Base-by-base conservation (phyloP, 768 basidiomycete genomes). In the Harrya chromipes region DNA sequence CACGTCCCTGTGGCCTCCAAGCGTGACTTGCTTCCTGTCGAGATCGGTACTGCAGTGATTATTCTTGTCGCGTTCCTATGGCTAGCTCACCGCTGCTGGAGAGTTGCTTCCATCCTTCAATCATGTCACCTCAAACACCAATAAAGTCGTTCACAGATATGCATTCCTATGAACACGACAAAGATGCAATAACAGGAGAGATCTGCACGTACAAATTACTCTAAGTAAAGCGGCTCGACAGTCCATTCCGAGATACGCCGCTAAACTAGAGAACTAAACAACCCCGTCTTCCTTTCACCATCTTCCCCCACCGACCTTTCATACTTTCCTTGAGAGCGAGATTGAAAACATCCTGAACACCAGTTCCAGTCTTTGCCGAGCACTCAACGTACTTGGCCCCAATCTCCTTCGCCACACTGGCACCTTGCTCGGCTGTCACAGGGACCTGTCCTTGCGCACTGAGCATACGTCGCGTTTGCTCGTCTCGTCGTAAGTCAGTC, bases 361-460 rank as follows among this genome's bases (percentile, higher is more conserved):
- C 92, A 14, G 72, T 74, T 5, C 94, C 91, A n/a, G 83, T 85
- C 74, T 95, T 97, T 40, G 94, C 90, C 29, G 87, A 90, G 70
- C 97, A 98, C 68, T 99, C 95, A 53, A 86, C 76, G 66, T 98
- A 99, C 66, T 83, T 80, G 16, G 94, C 94, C 21, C 94, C 93
- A 44, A 99, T 98, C 62, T 94, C 90, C 61, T 83, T 83, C 21
- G 95, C 95, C 21, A 95, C 87, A n/a, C 73, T 74, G 4, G 74
- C 78, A 1, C 95, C 97, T 61, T 93, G 91, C 55, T 88, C 86
- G 4, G 87, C 66, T 1, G 88, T 82, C 54, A 99, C 81, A 6
- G 97, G 90, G 19, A 74, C 71, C 56, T 83, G 84, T 6, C 90
- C 95, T 61, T 98, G 95, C 1, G 97, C 94, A 38, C 81, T 79